Percentiles rank a stretch among this genome's conserved stretches.
Conservation (phyloP, 2,329 filamentous ascomycete genomes). For the Pyricularia grisea region DNA sequence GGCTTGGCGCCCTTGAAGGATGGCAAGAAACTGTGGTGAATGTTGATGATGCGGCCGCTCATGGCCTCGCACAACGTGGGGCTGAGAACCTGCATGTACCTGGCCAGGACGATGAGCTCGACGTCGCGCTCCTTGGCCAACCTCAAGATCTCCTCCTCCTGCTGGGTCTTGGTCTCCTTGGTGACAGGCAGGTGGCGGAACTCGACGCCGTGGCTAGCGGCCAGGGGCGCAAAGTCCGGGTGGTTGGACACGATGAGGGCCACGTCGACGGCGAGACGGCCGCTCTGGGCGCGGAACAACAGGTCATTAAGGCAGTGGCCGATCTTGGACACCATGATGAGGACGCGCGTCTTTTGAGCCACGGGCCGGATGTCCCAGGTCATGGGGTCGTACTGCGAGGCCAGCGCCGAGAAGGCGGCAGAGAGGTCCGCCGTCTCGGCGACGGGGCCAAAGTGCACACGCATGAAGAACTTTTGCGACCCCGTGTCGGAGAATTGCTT, state of each 20-base stretch:
- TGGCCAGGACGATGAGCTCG: slow-evolving; percentile 71
- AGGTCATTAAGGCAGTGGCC: slow-evolving; percentile 80
- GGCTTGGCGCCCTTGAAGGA: slow-evolving; percentile 83
- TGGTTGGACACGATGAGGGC: slow-evolving; percentile 79
- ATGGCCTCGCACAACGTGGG: slow-evolving; percentile 67
- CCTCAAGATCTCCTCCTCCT: slow-evolving; percentile 63
- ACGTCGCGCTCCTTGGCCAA: slow-evolving; percentile 60
- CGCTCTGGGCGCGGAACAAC: slow-evolving; percentile 64
- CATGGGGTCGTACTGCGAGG: slow-evolving; percentile 33
- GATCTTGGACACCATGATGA: slow-evolving; percentile 88
- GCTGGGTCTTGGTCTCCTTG: slow-evolving; percentile 65
- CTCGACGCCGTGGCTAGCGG: slow-evolving; percentile 63
- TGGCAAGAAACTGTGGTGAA: slow-evolving; percentile 80
- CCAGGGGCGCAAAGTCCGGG: slow-evolving; percentile 59
- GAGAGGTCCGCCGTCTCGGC: slow-evolving; percentile 40
- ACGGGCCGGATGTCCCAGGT: slow-evolving; percentile 62
- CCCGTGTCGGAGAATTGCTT: slow-evolving; percentile 75
- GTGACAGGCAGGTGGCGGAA: slow-evolving; percentile 77
- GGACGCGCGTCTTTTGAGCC: slow-evolving; percentile 60
- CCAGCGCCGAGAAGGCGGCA: slow-evolving; percentile 37
- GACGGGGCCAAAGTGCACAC: slow-evolving; percentile 67
- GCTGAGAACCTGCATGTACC: slow-evolving; percentile 82
- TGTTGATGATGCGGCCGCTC: slow-evolving; percentile 85
- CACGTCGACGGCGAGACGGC: slow-evolving; percentile 66
- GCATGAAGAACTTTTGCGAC: slow-evolving; percentile 77